A percentile compares a stretch with the other conserved stretches of the same genome.
Conservation (phyloP, 2,329 filamentous ascomycete species). For the Monilinia polystroma region DNA sequence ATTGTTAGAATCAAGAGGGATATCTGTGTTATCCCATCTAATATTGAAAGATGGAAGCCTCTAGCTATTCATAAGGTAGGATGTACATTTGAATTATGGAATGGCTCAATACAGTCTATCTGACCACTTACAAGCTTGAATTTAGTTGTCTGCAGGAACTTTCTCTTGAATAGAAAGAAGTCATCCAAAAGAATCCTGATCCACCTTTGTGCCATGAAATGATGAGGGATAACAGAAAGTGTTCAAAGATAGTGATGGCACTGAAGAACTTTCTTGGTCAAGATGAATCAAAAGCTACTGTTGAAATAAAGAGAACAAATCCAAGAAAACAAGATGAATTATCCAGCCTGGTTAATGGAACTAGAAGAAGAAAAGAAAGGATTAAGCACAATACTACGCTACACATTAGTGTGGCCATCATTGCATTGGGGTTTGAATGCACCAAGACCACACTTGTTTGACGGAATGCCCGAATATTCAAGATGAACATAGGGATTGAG, state of each 20-base stretch:
- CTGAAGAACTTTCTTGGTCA: constrained; percentile 17
- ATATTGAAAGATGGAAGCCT: neutral
- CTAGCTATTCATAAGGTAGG: neutral
- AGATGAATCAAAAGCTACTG: constrained; percentile 6
- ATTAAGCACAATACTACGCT: neutral
- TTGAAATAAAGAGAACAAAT: neutral
- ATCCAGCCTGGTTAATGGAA: constrained; percentile 4
- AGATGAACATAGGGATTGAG: neutral
- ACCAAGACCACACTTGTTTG: neutral
- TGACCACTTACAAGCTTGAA: neutral
- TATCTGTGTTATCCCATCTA: neutral
- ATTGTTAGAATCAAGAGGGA: neutral
- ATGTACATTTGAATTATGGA: neutral
- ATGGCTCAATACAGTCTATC: no score
- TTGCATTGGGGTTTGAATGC: neutral
- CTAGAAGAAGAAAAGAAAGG: neutral
- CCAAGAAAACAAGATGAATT: neutral
- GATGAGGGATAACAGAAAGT: constrained; percentile 5
- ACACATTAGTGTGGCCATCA: neutral
- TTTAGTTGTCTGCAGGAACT: neutral
- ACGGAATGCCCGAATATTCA: neutral
- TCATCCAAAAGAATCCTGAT: neutral
- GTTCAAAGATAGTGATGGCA: constrained; percentile 1
- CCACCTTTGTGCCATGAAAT: constrained; percentile 11
- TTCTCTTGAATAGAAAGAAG: constrained; percentile 10